Base-by-base conservation (phyloP, 192 early-diverging fungal genomes). In the Radiomyces spectabilis region DNA sequence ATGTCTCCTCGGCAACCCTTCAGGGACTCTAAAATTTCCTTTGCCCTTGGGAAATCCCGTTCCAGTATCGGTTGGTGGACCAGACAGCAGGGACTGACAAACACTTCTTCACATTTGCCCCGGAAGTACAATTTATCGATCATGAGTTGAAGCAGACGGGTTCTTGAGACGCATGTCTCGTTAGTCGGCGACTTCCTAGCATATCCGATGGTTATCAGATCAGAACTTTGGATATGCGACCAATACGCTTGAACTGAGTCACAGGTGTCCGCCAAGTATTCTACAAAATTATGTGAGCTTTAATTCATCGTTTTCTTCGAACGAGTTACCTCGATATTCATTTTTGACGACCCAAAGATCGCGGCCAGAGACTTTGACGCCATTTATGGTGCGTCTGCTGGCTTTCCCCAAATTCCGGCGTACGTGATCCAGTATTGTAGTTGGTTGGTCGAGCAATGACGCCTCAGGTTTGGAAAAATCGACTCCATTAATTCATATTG, bases 391-490 rank as follows among this genome's bases (percentile, higher is more conserved):
- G n/a, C n/a, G n/a, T n/a, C n/a, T n/a, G n/a, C 44, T 46, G 44
- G 16, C 31, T 46, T 46, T 46, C 44, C 44, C 44, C 44, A 46
- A 29, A 46, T 46, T 9, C 31, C 31, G 26, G 44, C 44, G 10
- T 46, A 29, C 31, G 26, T n/a, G 31, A 46, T 46, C 44, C 44
- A 46, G 31, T 46, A 46, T 46, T 46, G 44, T 30, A 46, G 44
- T 27, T 46, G 44, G 16, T 46, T 46, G 26, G 31, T 29, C 26
- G 26, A 30, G n/a, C 21, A 46, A 26, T 46, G 24, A 24, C 31
- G 26, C 31, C 31, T 46, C 26, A 46, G 44, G 31, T n/a, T 24
- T 29, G 44, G 44, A 29, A 46, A 46, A 24, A 46, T 24, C 26
- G 26, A 30, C 26, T 29, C 26, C 44, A 46, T 46, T 46, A 46